Evolutionary conservation across 192 early-diverging fungal species (phyloP), one percentile per base, ranked within the genome.

Genomic region (Rhizophagus sp.): DNA sequence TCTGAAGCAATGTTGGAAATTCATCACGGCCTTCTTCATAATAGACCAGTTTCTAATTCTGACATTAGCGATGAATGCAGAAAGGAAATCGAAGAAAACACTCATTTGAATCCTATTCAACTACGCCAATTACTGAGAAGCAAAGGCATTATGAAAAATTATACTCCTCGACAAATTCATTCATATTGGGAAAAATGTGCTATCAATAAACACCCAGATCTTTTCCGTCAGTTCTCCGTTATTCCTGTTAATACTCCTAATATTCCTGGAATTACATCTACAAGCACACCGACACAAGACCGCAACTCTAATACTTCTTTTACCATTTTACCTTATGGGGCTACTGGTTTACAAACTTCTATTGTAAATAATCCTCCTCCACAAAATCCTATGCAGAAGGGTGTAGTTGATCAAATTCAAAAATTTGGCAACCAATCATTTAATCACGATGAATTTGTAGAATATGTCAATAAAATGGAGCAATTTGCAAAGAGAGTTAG

Each of bases 1-100:
- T 44, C 41, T 13, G 76, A 78, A 68, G 76, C 76, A 39, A 78
- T 78, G 76, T 50, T 78, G 24, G 76, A 78, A 68, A 78, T 78
- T 68, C 63, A 68, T 68, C 76, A 78, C 27, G 76, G 64, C 9
- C 25, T 78, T 1, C 65, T 78, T 33, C 76, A 78, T 68, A 50
- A 47, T 68, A 41, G 65, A 68, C 76, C 76, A 15, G 25, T 49
- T n/a, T 50, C 67, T 25, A 68, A 33, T n/a, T 78, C 76, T 30
- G 76, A 78, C 25, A 65, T 78, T 34, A 68, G 47, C 47, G 76
- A 78, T 5, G 76, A 78, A 52, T 78, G 76, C 67, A 41, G 65
- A 36, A 65, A 68, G 67, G 76, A 78, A 41, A 78, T 78, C 27
- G 76, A 78, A 52, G 64, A 78, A 52, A 78, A 78, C 41, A 15